Evolutionary conservation across 225 moss, liverwort and hornwort species (phyloP).

Genomic region (Pleurozium schreberi): DNA sequence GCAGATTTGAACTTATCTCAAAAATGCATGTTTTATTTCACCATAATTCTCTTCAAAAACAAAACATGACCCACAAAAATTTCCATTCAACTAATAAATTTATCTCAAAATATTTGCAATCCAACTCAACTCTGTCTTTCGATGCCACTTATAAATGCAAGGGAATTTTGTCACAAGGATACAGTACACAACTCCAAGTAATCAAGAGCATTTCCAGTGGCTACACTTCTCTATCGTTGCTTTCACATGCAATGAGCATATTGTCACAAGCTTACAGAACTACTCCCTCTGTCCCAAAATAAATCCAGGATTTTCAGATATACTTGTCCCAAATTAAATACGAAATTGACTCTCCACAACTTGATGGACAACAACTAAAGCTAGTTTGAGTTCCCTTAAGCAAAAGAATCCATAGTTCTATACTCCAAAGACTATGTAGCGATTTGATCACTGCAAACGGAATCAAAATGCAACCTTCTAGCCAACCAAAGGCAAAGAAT

Average conservation of each 20-base stretch:
- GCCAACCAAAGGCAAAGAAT: too few relatives aligned
- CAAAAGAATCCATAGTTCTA: too few relatives aligned
- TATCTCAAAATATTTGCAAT: neutral
- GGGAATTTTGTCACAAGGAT: neutral
- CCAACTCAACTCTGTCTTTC: too few relatives aligned
- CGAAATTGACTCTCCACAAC: too few relatives aligned
- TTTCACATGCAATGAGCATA: neutral
- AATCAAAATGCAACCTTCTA: too few relatives aligned
- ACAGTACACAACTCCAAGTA: neutral
- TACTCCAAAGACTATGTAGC: too few relatives aligned
- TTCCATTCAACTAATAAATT: neutral
- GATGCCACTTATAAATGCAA: neutral
- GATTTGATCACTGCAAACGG: too few relatives aligned
- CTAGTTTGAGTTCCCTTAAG: too few relatives aligned
- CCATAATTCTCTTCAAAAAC: neutral
- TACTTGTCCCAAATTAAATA: too few relatives aligned
- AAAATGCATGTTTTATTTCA: neutral
- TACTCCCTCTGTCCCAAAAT: too few relatives aligned
- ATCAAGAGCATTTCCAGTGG: neutral
- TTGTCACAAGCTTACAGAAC: neutral
- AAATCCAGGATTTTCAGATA: too few relatives aligned
- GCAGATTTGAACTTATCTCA: neutral
- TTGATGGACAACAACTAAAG: too few relatives aligned
- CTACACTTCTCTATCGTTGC: neutral
- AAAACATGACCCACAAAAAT: neutral